phyloP scores from a whole-genome alignment of 1,284 basidiomycete genomes.

The Naganishia sp. region DNA sequence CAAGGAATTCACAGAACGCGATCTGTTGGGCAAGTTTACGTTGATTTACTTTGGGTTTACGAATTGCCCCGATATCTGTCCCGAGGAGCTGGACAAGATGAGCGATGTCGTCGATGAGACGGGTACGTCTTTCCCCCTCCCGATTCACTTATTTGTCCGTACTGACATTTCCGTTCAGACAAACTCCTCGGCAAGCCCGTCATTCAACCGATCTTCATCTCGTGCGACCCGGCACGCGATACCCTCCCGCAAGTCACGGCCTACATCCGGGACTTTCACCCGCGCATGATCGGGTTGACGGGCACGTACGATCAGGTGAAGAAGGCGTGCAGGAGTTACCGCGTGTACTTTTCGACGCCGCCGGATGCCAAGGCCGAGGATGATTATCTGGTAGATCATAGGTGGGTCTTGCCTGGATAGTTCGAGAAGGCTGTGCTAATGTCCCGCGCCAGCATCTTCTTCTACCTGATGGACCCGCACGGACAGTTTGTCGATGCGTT shows the following conservation, averaged over 20 bases:
- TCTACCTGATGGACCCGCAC: slow-evolving; percentile 96
- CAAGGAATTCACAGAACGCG: slow-evolving; percentile 77
- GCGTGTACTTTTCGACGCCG: slow-evolving; percentile 98
- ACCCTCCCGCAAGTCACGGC: slow-evolving; percentile 60
- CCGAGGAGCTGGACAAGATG: slow-evolving; percentile 97
- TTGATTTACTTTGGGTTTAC: slow-evolving; percentile 97
- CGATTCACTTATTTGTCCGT: background rate
- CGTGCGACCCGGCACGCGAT: slow-evolving; percentile 94
- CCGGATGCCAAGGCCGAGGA: slow-evolving; percentile 69
- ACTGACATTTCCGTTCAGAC: slow-evolving; percentile 56
- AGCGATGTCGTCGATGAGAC: slow-evolving; percentile 74
- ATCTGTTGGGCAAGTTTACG: slow-evolving; percentile 78
- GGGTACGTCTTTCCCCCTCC: slow-evolving; percentile 58
- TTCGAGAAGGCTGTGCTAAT: slow-evolving; percentile 23
- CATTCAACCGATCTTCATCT: slow-evolving; percentile 84
- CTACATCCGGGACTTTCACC: slow-evolving; percentile 79
- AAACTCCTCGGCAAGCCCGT: slow-evolving; percentile 63
- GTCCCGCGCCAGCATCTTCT: slow-evolving; percentile 68
- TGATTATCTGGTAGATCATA: slow-evolving; percentile 95
- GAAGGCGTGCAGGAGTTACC: slow-evolving; percentile 86
- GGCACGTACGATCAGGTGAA: slow-evolving; percentile 86
- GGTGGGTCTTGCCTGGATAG: slow-evolving; percentile 38
- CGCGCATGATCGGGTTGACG: slow-evolving; percentile 81
- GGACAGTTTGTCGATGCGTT: slow-evolving; percentile 97
- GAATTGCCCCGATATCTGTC: slow-evolving; percentile 98